These are phyloP conservation scores for Helianthus annuus DNA, from an alignment of 129 eudicot species.

Conservation along the genomic window HanXRQr2.0-SUNRISE NC_035445.2:159265673-159266172, in stretches of 20 bases:
- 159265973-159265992: background rate
- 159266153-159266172: too few relatives aligned
- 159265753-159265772: background rate
- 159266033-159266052: constrained; percentile 10
- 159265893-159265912: background rate
- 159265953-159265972: constrained; percentile 4
- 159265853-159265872: background rate
- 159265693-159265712: constrained; percentile 5
- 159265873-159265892: background rate
- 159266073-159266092: background rate
- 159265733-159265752: background rate
- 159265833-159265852: background rate
- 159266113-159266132: background rate
- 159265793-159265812: constrained; percentile 11
- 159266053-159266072: background rate
- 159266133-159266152: too few relatives aligned
- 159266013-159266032: constrained; percentile 1
- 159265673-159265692: background rate
- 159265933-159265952: background rate
- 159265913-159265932: background rate
- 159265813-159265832: background rate
- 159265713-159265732: background rate
- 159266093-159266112: background rate
- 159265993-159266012: constrained; percentile 21
- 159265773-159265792: background rate